Percentiles rank a stretch among this genome's conserved stretches.
phyloP scores from a whole-genome alignment of 441 rosid genomes.

The Lepidium campestre region DNA sequence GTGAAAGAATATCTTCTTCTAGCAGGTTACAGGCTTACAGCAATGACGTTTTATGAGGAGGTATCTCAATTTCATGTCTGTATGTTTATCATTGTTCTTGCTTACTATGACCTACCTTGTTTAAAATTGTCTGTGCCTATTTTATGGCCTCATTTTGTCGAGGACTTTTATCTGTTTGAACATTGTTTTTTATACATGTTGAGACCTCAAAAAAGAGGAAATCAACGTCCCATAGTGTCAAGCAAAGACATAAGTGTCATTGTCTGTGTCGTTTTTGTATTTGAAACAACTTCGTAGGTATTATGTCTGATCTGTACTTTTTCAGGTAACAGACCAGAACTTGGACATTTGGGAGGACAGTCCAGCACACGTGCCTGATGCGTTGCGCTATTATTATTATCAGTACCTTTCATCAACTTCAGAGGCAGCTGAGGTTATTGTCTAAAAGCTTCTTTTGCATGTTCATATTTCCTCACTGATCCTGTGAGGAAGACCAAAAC shows the following conservation, averaged over 20 bases:
- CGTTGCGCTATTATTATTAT: conserved; percentile 89
- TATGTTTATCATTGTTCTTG: not conserved
- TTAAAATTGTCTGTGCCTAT: not conserved
- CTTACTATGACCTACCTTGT: not conserved
- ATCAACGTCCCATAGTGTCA: not conserved
- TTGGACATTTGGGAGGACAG: conserved; percentile 82
- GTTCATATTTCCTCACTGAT: not conserved
- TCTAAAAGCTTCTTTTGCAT: not conserved
- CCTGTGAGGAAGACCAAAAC: not conserved
- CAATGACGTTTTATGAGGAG: conserved; percentile 98
- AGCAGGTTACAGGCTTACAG: conserved; percentile 92
- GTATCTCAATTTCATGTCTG: conserved; percentile 30
- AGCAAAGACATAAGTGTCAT: not conserved
- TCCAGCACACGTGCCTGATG: conserved; percentile 85
- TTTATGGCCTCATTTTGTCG: not conserved
- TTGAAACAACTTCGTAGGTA: not conserved
- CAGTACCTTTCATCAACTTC: conserved; percentile 92
- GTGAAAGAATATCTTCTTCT: conserved; percentile 89
- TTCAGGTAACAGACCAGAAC: conserved; percentile 91
- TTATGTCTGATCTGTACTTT: conserved; percentile 14
- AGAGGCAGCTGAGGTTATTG: conserved; percentile 87
- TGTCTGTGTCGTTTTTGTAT: not conserved
- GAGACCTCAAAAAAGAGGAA: not conserved
- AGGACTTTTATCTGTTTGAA: not conserved
- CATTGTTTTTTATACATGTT: not conserved